Evolutionary conservation across 176 grass and related monocot genomes (phyloP), one percentile per base, ranked within the genome.

Genomic region (Oryza rufipogon): DNA sequence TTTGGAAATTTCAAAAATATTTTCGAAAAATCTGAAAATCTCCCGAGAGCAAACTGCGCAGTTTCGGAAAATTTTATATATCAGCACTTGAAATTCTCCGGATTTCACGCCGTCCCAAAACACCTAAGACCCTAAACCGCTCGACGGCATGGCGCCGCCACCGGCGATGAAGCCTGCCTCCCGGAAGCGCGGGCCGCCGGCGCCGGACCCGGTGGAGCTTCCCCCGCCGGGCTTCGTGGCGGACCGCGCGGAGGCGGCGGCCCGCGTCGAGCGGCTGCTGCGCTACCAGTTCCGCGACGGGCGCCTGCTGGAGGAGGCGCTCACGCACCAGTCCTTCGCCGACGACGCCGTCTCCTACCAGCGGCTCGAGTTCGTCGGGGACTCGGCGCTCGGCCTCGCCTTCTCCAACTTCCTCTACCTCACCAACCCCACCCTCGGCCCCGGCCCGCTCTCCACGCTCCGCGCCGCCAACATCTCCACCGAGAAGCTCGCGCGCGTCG

Each of bases 281-380:
- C 30, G 47, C 8, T 97, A 97, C 88, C 32, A 19, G 25, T 97
- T 94, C 90, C 30, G 12, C 65, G 51, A 94, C 51, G 84, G 74
- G 51, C 12, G 19, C 8, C 88, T 94, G n/a, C 90, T 97, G 3
- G 79, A 87, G 65, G 87, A 92, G 70, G 92, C 95, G 6, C 88
- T 97, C 22, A 97, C 92, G 7, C 95, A 97, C 87, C 77, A 86
- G 44, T 97, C 95, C 63, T 76, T 71, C 81, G 30, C 70, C 34
- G 70, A 79, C 3, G 30, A 41, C 49, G 26, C 26, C 8, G 3
- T 2, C 30, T 92, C 87, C 1, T 94, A 97, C 90, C 70, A 94
- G 79, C 81, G 95, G 56, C 92, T 97, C 23, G 95, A 94, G 89
- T 95, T 93, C 85, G 60, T 97, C 25, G 92, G 92, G 33, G 95